Conservation (phyloP, 2,329 filamentous ascomycete genomes). For the Penicillium digitatum region DNA sequence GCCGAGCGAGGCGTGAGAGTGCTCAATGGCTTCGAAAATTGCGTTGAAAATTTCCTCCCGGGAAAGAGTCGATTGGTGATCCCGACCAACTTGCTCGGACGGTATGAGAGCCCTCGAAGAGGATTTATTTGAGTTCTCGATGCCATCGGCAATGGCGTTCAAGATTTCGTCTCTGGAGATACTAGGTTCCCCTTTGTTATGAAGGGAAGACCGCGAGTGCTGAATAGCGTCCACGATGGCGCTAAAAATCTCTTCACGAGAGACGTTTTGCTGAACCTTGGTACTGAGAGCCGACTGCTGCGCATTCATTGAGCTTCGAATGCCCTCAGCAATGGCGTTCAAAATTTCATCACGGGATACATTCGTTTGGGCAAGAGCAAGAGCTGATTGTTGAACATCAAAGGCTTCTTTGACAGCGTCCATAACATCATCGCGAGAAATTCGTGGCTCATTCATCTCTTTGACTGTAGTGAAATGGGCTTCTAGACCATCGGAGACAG, state of each 20-base stretch:
- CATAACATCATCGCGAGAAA: slow-evolving; percentile 32
- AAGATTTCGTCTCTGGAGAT: slow-evolving; percentile 6
- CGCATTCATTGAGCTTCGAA: slow-evolving; percentile 25
- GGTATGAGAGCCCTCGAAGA: slow-evolving; percentile 1
- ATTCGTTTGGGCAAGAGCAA: slow-evolving; percentile 29
- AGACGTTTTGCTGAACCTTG: slow-evolving; percentile 38
- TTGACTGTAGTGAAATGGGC: slow-evolving; percentile 46
- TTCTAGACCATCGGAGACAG: slow-evolving; percentile 56
- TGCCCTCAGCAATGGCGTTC: slow-evolving; percentile 25
- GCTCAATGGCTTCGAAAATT: slow-evolving; percentile 3
- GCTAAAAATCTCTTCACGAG: slow-evolving; percentile 52
- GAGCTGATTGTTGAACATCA: slow-evolving; percentile 25
- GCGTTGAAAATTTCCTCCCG: slow-evolving; percentile 8
- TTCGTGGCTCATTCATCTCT: slow-evolving; percentile 50
- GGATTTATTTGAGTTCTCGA: neutral
- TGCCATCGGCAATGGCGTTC: slow-evolving; percentile 8
- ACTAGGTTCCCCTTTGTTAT: neutral
- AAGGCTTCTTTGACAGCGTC: slow-evolving; percentile 34
- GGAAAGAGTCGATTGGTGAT: neutral
- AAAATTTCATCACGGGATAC: slow-evolving; percentile 50
- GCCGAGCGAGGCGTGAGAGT: neutral
- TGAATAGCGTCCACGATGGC: slow-evolving; percentile 56
- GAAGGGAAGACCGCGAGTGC: slow-evolving; percentile 11
- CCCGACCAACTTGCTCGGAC: neutral
- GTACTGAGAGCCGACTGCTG: slow-evolving; percentile 34